phyloP scores from a whole-genome alignment of 2,329 filamentous ascomycete genomes.

The Epichloe glyceriae region DNA sequence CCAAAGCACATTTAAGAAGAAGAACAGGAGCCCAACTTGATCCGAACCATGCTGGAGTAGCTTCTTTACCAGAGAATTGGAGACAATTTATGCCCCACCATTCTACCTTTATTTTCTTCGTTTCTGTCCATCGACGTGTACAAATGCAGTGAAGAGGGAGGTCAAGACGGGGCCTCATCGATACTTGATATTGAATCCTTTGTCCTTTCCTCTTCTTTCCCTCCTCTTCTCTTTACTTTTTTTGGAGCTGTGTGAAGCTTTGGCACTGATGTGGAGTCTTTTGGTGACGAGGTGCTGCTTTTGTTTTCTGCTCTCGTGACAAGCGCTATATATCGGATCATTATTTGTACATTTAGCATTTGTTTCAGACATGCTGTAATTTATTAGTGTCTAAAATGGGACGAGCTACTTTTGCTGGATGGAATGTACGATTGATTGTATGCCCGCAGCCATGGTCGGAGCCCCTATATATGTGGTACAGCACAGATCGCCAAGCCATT shows the following conservation, averaged over 20 bases:
- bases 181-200: not conserved
- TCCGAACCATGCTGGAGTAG: conserved; percentile 10
- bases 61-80: not conserved
- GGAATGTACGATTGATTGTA: not conserved
- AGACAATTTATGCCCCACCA: not conserved
- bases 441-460: not conserved
- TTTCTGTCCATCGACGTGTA: not conserved
- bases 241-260: not conserved
- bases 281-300: not conserved
- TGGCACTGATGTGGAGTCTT: not conserved
- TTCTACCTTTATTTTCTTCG: not conserved
- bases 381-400: conserved; percentile 26
- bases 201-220: not conserved
- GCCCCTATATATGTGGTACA: not conserved
- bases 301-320: conserved; percentile 5
- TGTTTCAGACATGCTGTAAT: conserved; percentile 32
- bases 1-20: conserved; percentile 6
- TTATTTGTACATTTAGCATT: conserved; percentile 22
- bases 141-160: not conserved
- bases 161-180: not conserved
- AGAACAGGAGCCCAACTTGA: conserved; percentile 5
- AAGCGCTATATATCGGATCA: conserved; percentile 11
- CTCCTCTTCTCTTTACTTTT: too few species aligned
- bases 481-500: too few species aligned
- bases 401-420: not conserved